A percentile compares a stretch with the other conserved stretches of the same genome.
Evolutionary conservation across 2,329 filamentous ascomycete genomes (phyloP).

Genomic region (Colletotrichum theobromicola): DNA sequence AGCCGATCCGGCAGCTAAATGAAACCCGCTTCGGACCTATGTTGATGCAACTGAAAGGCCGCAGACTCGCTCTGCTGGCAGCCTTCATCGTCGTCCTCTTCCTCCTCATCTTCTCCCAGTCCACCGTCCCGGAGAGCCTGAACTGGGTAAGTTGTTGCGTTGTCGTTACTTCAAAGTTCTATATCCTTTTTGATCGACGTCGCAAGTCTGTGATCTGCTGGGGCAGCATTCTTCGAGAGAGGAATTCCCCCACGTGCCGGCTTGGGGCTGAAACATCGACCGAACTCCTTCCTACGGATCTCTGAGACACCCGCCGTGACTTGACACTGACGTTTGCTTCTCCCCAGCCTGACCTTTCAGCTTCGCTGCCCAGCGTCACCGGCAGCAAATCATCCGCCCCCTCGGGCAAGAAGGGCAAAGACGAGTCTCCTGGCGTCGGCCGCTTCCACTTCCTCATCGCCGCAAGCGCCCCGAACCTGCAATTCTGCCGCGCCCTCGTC

Average conservation of each 20-base stretch:
- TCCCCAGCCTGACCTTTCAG: slow-evolving; percentile 15
- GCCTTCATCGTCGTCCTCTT: slow-evolving; percentile 1
- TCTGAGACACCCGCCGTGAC: slow-evolving; percentile 2
- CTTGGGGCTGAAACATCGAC: slow-evolving; percentile 11
- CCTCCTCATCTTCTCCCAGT: slow-evolving; percentile 19
- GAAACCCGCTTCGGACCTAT: slow-evolving; percentile 14
- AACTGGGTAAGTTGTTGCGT: slow-evolving; percentile 20
- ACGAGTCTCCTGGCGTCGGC: slow-evolving; percentile 1
- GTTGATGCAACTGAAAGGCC: slow-evolving; percentile 21
- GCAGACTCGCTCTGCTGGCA: slow-evolving; percentile 16
- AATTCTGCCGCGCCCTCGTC: slow-evolving; percentile 42
- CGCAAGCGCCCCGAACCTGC: slow-evolving; percentile 38
- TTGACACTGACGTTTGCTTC: slow-evolving; percentile 15
- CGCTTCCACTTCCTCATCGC: slow-evolving; percentile 42
- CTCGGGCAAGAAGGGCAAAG: background rate
- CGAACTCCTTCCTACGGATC: background rate
- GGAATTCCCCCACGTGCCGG: slow-evolving; percentile 7
- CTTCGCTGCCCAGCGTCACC: slow-evolving; percentile 11
- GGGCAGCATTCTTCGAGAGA: background rate
- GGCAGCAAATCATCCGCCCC: slow-evolving; percentile 10
- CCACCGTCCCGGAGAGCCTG: slow-evolving; percentile 10
- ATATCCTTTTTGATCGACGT: background rate
- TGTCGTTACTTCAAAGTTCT: background rate
- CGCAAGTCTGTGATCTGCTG: background rate
- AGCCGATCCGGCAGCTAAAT: slow-evolving; percentile 17